Evolutionary conservation across 805 yeast species (phyloP).

Genomic region (Yamadazyma paraphyllophila): DNA sequence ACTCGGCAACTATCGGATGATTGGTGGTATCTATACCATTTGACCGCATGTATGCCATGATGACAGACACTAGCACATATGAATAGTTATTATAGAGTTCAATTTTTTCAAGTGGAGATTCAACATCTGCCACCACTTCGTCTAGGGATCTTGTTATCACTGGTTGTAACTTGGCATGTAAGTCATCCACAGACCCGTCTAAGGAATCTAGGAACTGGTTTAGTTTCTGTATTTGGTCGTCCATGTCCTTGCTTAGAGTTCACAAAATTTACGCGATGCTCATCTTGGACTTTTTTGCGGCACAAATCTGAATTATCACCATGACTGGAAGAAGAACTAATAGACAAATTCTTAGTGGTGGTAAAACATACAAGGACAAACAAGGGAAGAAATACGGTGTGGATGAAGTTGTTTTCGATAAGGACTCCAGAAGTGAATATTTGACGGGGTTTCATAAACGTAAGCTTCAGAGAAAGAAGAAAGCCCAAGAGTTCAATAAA

Average conservation of each 20-base stretch:
- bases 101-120: slow-evolving; percentile 25
- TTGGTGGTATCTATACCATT: slow-evolving; percentile 54
- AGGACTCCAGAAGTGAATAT: slow-evolving; percentile 74
- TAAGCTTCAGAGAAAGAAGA: slow-evolving; percentile 82
- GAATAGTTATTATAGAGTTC: slow-evolving; percentile 40
- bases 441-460: slow-evolving; percentile 95
- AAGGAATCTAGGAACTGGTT: slow-evolving; percentile 38
- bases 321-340: slow-evolving; percentile 39
- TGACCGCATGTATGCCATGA: slow-evolving; percentile 59
- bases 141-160: slow-evolving; percentile 39
- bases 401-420: slow-evolving; percentile 83
- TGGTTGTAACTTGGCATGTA: slow-evolving; percentile 34
- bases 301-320: not conserved
- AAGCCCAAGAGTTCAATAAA: slow-evolving; percentile 71
- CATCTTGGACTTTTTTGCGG: slow-evolving; percentile 10
- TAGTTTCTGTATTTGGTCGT: slow-evolving; percentile 39
- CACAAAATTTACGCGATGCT: slow-evolving; percentile 14
- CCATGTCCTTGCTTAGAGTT: slow-evolving; percentile 32
- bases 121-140: slow-evolving; percentile 29
- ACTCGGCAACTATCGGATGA: slow-evolving; percentile 67
- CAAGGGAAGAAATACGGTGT: slow-evolving; percentile 66
- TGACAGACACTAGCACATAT: slow-evolving; percentile 54
- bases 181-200: slow-evolving; percentile 32
- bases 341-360: slow-evolving; percentile 86
- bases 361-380: slow-evolving; percentile 71